Base-by-base conservation (phyloP, 495 filamentous ascomycete species). In the Evernia prunastri region DNA sequence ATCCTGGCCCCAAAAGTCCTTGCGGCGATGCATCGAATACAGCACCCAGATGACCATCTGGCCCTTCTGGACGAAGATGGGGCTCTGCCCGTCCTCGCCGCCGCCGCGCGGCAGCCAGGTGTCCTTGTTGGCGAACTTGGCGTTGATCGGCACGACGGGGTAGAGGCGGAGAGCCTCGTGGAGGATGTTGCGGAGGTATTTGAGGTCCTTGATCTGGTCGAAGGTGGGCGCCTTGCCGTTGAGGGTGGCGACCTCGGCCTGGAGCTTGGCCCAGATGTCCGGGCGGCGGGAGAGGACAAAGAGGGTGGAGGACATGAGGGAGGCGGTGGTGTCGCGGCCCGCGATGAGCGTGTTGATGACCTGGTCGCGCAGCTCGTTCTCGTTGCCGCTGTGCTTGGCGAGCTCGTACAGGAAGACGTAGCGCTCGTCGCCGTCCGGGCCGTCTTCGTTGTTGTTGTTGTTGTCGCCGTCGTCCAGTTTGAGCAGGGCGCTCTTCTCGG, bases 261-360 rank as follows among this genome's bases (percentile, higher is more conserved):
- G 58, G 47, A 66, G 31, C 25, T 57, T 61, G 15, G 25, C 31
- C n/a, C 27, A 66, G 9, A 62, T 29, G 15, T 61, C 37, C 7
- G n/a, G 59, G 3, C 33, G 43, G 17, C 39, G 59, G 15, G 63
- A 56, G 9, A 66, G 64, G 17, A 58, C 23, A 35, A 45, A 65
- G 40, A 56, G 61, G 43, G 35, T 33, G n/a, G 20, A 35, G 47
- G 74, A 76, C 33, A 84, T 69, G 8, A 81, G 67, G 27, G 71
- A 70, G 4, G 80, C 80, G 29, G 59, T 61, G 0, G 64, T 58
- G 29, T 62, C 64, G 31, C 59, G 33, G 9, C 64, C 64, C 2
- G 87, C 86, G 2, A 84, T 74, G 0, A 89, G 76, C 40, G 88
- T 79, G 61, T 86, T 83, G 51, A 89, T 76, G 63, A 84, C 75